Percentiles rank a stretch among this genome's conserved stretches.
These are phyloP conservation scores for Polymyxa betae DNA, from an alignment of 208 protist genomes.

Conservation along the genomic window DNA sequence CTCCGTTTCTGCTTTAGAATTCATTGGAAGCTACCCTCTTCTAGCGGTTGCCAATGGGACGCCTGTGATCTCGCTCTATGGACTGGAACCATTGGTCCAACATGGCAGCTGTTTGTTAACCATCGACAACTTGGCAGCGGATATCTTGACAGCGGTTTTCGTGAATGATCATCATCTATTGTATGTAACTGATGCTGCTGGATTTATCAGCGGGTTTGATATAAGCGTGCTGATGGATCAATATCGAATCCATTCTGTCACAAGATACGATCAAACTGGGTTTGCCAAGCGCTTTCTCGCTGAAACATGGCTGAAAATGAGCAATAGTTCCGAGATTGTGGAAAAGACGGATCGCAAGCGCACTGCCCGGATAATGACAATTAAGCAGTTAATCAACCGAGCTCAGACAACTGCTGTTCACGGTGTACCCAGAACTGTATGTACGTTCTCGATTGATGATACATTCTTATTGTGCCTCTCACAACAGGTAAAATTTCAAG, in stretches of 20 bases:
- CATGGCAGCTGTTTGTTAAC: not conserved
- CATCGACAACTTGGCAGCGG: not conserved
- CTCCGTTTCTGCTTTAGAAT: not conserved
- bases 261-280: not conserved
- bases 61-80: not conserved
- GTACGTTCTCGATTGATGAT: not conserved
- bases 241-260: not conserved
- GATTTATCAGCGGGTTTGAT: not conserved
- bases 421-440: not conserved
- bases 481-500: not conserved
- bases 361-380: not conserved
- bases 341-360: not conserved
- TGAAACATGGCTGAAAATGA: not conserved
- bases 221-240: not conserved
- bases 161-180: not conserved
- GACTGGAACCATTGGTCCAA: not conserved
- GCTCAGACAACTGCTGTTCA: not conserved
- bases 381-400: not conserved
- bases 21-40: not conserved
- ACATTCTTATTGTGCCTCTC: not conserved
- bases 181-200: not conserved
- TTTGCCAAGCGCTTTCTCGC: not conserved
- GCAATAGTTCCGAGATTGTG: not conserved
- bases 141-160: not conserved
- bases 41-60: slow-evolving; percentile 38